Conservation (phyloP, 1,284 basidiomycete species). For the Peniophora sp. region DNA sequence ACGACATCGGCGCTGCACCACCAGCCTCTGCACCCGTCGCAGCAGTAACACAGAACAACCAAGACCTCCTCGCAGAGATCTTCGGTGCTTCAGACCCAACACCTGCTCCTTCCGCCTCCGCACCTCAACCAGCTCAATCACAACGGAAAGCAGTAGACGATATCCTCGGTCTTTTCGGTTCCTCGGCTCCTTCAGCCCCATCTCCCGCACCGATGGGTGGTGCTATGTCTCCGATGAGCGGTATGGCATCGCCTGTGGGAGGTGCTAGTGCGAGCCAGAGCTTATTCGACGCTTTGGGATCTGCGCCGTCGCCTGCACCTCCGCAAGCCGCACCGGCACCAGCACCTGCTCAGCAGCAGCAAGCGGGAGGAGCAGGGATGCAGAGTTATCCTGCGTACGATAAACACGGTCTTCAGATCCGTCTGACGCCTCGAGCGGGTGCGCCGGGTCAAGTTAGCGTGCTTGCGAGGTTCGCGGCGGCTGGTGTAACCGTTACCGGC, state of each 20-base stretch:
- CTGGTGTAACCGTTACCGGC: constrained; percentile 44
- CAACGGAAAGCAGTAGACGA: constrained; percentile 72
- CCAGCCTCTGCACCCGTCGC: constrained; percentile 22
- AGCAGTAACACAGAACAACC: constrained; percentile 58
- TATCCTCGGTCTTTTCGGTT: constrained; percentile 85
- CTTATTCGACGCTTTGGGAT: constrained; percentile 1
- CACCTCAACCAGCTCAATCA: constrained; percentile 34
- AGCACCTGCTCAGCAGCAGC: constrained; percentile 29
- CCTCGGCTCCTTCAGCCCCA: constrained; percentile 29
- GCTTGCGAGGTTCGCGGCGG: constrained; percentile 79
- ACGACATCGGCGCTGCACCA: constrained; percentile 48
- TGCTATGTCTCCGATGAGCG: constrained; percentile 56
- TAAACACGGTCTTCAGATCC: constrained; percentile 84
- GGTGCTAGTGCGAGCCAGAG: constrained; percentile 16
- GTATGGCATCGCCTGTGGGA: constrained; percentile 19
- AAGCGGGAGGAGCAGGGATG: constrained; percentile 49
- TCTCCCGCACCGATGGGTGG: constrained; percentile 25
- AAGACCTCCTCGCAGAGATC: constrained; percentile 90
- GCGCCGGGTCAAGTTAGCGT: constrained; percentile 86
- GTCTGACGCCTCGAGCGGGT: constrained; percentile 81
- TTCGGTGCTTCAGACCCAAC: constrained; percentile 58
- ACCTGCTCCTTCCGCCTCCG: constrained; percentile 28
- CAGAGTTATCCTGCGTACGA: constrained; percentile 86
- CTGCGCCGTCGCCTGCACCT: constrained; percentile 14
- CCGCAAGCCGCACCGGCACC: constrained; percentile 26